phyloP scores from a whole-genome alignment of 108 stramenopile genomes.

The Pseudonitzschia delicatissima region DNA sequence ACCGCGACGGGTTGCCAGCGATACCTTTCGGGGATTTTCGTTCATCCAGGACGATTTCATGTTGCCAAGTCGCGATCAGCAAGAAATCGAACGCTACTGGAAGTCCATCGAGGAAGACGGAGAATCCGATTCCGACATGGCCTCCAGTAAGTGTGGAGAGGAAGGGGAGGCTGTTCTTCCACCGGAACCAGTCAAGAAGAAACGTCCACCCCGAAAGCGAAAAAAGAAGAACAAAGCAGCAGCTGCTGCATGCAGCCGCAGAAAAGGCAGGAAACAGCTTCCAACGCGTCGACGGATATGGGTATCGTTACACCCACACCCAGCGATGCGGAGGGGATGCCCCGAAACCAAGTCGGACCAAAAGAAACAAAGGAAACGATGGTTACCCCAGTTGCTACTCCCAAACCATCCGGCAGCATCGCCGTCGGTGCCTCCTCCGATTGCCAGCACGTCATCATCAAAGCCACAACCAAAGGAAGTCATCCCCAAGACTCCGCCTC shows the following conservation, averaged over 20 bases:
- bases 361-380: not conserved
- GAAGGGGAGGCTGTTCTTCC: conserved; percentile 10
- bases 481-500: not conserved
- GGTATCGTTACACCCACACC: conserved; percentile 1
- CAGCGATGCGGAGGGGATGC: not conserved
- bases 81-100: conserved; percentile 79
- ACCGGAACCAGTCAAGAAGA: conserved; percentile 55
- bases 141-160: conserved; percentile 57
- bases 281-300: not conserved
- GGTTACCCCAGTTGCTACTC: not conserved
- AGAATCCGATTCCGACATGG: conserved; percentile 74
- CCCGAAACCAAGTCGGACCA: not conserved
- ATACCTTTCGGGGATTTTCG: conserved; percentile 83
- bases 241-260: conserved; percentile 13
- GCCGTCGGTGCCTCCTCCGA: not conserved
- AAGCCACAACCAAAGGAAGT: not conserved
- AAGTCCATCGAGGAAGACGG: conserved; percentile 73
- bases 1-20: conserved; percentile 59
- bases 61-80: conserved; percentile 56
- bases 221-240: conserved; percentile 62
- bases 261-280: conserved; percentile 20
- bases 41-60: conserved; percentile 80
- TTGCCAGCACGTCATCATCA: not conserved
- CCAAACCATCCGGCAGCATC: not conserved
- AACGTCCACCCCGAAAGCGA: conserved; percentile 71